Percentiles rank a stretch among this genome's conserved stretches.
phyloP scores from a whole-genome alignment of 106 monocot genomes.

The Platanthera guangdongensis region DNA sequence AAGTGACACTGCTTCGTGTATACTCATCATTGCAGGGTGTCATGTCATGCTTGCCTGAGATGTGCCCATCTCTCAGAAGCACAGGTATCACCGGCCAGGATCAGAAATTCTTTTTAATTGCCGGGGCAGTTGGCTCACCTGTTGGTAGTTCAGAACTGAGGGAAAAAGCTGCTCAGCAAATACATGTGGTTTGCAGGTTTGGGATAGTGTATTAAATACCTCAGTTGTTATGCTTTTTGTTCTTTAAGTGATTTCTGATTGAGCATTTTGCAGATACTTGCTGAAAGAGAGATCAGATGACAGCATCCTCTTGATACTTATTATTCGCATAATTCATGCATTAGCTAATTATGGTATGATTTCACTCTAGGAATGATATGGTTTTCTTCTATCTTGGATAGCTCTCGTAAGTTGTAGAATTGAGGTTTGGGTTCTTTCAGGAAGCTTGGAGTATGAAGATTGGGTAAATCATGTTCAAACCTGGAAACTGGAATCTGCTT shows the following conservation, averaged over 20 bases:
- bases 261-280: conserved; percentile 49
- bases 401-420: not conserved
- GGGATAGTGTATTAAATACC: not conserved
- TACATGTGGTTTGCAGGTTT: conserved; percentile 86
- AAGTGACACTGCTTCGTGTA: conserved; percentile 86
- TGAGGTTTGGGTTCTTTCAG: conserved; percentile 24
- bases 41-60: conserved; percentile 93
- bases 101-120: conserved; percentile 43
- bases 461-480: conserved; percentile 78
- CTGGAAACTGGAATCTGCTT: conserved; percentile 85
- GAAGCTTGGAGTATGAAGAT: conserved; percentile 87
- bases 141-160: conserved; percentile 85
- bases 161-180: conserved; percentile 75
- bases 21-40: conserved; percentile 86
- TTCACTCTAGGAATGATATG: not conserved
- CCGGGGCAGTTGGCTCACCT: conserved; percentile 64
- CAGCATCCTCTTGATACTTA: conserved; percentile 87
- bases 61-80: conserved; percentile 52
- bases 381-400: not conserved
- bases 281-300: conserved; percentile 84
- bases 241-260: conserved; percentile 1
- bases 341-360: conserved; percentile 79
- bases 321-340: conserved; percentile 83
- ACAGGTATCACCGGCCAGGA: conserved; percentile 25
- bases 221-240: not conserved